Evolutionary conservation across 1,284 basidiomycete species (phyloP), one percentile per base, ranked within the genome.

Genomic region (Malassezia nana): DNA sequence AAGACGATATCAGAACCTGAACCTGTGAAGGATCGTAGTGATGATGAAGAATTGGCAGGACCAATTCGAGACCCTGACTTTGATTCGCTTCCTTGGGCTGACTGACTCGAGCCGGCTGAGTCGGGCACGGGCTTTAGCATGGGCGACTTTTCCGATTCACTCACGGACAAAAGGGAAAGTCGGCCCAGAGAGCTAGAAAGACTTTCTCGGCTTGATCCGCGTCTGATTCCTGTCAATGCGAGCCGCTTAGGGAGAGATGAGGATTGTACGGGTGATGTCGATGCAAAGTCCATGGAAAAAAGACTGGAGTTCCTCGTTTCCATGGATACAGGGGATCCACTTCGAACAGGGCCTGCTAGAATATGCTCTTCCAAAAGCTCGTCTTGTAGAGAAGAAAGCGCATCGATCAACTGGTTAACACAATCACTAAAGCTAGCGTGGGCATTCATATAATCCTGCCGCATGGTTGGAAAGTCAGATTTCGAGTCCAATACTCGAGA

Each of bases 1-100:
- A 40, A 49, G 9, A 49, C 35, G 30, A 49, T 40, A 18, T 49
- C 40, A 38, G 18, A 1, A 3, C 35, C 35, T n/a, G n/a, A n/a
- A n/a, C n/a, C 16, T 18, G 2, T 6, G 7, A n/a, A 5, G n/a
- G 35, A 38, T 20, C 18, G 16, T 8, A 38, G 35, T 18, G 16
- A 38, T 38, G 10, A 2, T 4, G 32, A 18, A 38, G 35, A 38
- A 4, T 38, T 20, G 6, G 35, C 16, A 38, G 10, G 35, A 3
- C 4, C 18, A 20, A 20, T n/a, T 5, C 18, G 35, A 38, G 9
- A 18, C 15, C 18, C 35, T 8, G 18, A 18, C 9, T 18, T 38
- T 38, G 35, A 38, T 10, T 38, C 35, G 18, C 35, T 18, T 6
- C 20, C 35, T 38, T 10, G 15, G 5, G 16, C 4, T 38, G 35